Evolutionary conservation across 257 asterid genomes (phyloP), one percentile per base, ranked within the genome.

Genomic region (Fraxinus quadrangulata): DNA sequence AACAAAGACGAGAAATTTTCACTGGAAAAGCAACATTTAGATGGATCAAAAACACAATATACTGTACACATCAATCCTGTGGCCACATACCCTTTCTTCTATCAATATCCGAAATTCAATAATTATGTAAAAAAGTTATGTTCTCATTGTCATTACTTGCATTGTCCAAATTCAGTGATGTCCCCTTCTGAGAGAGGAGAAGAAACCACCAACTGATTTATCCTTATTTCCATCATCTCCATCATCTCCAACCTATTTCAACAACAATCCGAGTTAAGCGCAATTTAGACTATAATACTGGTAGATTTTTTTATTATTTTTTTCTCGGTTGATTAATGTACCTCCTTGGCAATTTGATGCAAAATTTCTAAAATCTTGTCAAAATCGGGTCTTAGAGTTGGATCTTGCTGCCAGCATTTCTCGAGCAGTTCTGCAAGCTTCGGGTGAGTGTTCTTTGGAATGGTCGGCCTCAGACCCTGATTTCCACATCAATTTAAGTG

Each of bases 321-420:
- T 11, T 23, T 0, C 34, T 26, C 69, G 3, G 34, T 3, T 10
- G 17, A 8, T 10, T 63, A 24, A 13, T 63, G 42, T 84, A 95
- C 99, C 99, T 93, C 99, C 85, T 92, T 90, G 3, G 88, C 79
- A 61, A 90, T 83, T 82, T 88, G 88, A 84, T 86, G 87, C 76
- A 92, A 78, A 34, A 81, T 85, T 78, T 88, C 97, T 70, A 86
- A 87, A 74, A 95, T 80, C 75, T 88, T 97, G 16, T 92, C 78
- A 66, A 95, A 95, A 87, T 95, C 93, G 0, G 98, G 98, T 86
- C 98, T 90, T 80, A 76, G 68, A 49, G 91, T 79, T 65, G 97
- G 91, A 72, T 95, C 98, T 81, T 95, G 94, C 85, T 91, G 94
- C 99, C 99, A 95, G 89, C 99, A 95, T 83, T 85, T 89, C 88